Conservation (phyloP, 1,139 yeast species). For the Pichia kudriavzevii region DNA sequence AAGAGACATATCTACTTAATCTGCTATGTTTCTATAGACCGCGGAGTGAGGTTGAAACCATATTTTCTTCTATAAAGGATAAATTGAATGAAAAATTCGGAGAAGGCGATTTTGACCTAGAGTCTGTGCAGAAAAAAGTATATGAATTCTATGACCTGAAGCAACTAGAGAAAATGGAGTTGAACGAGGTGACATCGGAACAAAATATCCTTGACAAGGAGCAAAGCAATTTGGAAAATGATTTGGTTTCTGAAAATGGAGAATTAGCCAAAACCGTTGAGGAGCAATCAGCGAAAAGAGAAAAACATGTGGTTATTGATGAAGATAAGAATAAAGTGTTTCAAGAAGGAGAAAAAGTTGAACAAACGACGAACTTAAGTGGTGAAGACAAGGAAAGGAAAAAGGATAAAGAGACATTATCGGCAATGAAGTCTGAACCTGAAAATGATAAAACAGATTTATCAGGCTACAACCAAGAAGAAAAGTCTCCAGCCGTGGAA, state of each 20-base stretch:
- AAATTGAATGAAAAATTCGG: conserved; percentile 29
- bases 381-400: not conserved
- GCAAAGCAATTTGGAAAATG: no score
- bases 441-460: conserved; percentile 7
- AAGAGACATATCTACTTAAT: conserved; percentile 18
- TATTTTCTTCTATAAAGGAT: conserved; percentile 26
- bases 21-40: conserved; percentile 24
- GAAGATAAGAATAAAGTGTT: conserved; percentile 12
- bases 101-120: no score
- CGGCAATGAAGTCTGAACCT: conserved; percentile 4
- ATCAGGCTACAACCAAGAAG: conserved; percentile 1
- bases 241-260: conserved; percentile 10
- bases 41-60: conserved; percentile 18
- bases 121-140: no score
- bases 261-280: conserved; percentile 1
- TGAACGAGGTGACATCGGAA: no score
- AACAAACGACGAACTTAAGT: not conserved
- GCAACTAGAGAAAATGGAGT: conserved; percentile 22
- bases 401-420: not conserved
- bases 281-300: not conserved
- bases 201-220: no score
- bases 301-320: conserved; percentile 14
- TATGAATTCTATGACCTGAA: conserved; percentile 24
- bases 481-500: conserved; percentile 1
- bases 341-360: not conserved